Evolutionary conservation across 1,139 yeast genomes (phyloP), one percentile per base, ranked within the genome.

Genomic region (Nadsonia commutata): DNA sequence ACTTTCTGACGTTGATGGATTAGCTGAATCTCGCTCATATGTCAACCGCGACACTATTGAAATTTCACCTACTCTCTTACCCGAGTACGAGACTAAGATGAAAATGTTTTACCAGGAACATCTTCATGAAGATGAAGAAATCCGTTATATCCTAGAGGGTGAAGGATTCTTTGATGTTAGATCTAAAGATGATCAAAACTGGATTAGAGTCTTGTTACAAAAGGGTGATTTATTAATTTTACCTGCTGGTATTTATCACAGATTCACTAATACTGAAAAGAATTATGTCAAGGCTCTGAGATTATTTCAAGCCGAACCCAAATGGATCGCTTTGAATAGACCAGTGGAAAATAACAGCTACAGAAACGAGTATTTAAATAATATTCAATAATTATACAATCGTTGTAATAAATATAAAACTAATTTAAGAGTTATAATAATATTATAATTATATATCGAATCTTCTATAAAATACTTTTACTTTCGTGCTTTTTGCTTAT

Each of bases 41-140:
- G 80, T 76, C 59, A 86, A 86, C 62, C 66, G 94, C 48, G 98
- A 90, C 61, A 70, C 66, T 43, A 75, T 90, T 23, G 65, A 65
- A 40, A 70, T 90, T 45, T 72, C 76, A 31, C 72, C 76, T 39
- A 74, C 64, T 7, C 68, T 80, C 0, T 76, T 86, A 56, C 78
- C 80, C 6, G 77, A 75, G 0, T 75, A 81, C 55, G 70, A 76
- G 50, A 67, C 66, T 46, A 84, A 85, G 60, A 71, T 88, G 64
- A 66, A 72, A 48, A 71, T 64, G 44, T 88, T 88, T 62, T 85
- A 80, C 65, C 69, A 74, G 41, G 97, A 90, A 60, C 98, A 90
- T 62, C 69, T 84, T 51, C 98, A 90, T 59, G 97, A 90, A 60
- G 98, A 90, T 59, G 98, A 90, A 63, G 98, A 90, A 66, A 90